Conservation (phyloP, 495 filamentous ascomycete species). For the Podospora fimiseda region DNA sequence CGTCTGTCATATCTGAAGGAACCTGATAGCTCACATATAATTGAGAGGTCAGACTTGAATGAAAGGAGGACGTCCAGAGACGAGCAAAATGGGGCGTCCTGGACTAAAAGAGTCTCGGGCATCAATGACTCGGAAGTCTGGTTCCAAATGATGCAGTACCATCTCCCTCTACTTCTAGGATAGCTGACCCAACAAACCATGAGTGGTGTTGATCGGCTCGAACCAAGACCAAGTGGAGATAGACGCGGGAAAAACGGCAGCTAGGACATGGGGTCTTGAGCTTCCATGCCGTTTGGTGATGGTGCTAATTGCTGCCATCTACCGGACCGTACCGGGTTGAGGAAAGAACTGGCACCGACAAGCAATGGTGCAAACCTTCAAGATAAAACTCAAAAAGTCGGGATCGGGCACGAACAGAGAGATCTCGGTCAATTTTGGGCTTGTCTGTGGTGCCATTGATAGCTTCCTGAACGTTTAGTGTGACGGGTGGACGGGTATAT, state of each 20-base stretch:
- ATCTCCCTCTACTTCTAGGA: neutral
- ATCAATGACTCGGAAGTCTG: slow-evolving; percentile 11
- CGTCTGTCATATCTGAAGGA: neutral
- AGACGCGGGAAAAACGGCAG: neutral
- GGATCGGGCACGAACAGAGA: too few species aligned
- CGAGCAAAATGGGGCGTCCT: neutral
- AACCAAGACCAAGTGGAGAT: slow-evolving; percentile 2
- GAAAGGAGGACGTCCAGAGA: neutral
- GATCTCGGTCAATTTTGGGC: too few species aligned
- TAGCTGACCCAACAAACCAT: neutral
- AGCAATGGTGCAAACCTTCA: neutral
- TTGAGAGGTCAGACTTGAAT: neutral
- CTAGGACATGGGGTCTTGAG: neutral
- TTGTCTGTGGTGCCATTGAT: too few species aligned
- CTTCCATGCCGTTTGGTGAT: neutral
- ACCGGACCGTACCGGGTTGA: neutral
- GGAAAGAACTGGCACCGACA: neutral
- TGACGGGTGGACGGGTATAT: too few species aligned
- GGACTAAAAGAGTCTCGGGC: neutral
- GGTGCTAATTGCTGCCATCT: neutral
- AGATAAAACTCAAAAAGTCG: neutral
- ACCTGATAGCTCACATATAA: neutral
- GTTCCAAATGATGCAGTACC: neutral
- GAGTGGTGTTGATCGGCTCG: neutral
- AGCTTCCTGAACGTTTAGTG: too few species aligned